Evolutionary conservation across 1,284 basidiomycete species (phyloP).

Genomic region (Boletellus deceptivus): DNA sequence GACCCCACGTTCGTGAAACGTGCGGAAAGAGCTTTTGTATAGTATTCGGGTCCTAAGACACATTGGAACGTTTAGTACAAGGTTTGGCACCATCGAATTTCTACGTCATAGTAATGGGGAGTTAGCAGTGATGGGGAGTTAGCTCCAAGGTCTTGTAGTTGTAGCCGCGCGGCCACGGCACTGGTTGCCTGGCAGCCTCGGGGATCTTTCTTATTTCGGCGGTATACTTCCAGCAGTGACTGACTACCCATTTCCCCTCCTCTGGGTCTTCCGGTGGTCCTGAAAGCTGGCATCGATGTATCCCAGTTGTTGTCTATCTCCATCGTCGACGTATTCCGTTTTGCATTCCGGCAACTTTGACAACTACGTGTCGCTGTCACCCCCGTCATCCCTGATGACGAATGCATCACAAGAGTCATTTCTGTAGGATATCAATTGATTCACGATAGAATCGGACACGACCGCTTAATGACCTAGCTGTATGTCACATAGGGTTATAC

Average conservation of each 20-base stretch:
- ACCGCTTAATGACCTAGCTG: no score
- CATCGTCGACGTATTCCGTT: slow-evolving; percentile 23
- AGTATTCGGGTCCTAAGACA: slow-evolving; percentile 53
- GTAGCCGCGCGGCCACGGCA: no score
- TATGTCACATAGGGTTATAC: no score
- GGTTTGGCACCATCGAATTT: slow-evolving; percentile 1
- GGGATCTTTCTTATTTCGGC: slow-evolving; percentile 7
- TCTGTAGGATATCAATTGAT: slow-evolving; percentile 18
- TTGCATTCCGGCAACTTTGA: slow-evolving; percentile 10
- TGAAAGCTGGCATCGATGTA: slow-evolving; percentile 15
- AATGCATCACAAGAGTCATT: slow-evolving; percentile 11
- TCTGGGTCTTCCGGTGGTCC: slow-evolving; percentile 13
- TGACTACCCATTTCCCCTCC: slow-evolving; percentile 14
- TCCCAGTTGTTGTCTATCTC: slow-evolving; percentile 28
- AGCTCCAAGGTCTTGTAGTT: slow-evolving; percentile 51
- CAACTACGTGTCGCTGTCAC: slow-evolving; percentile 10
- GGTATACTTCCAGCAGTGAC: background rate
- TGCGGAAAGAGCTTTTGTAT: slow-evolving; percentile 57
- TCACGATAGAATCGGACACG: slow-evolving; percentile 1
- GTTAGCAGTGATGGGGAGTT: slow-evolving; percentile 36
- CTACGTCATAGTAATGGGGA: slow-evolving; percentile 9
- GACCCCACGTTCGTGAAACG: slow-evolving; percentile 41
- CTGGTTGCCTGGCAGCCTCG: slow-evolving; percentile 4
- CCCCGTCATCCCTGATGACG: no score
- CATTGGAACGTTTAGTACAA: slow-evolving; percentile 62